Conservation (phyloP, 306 rosid genomes). For the Pyrus communis region DNA sequence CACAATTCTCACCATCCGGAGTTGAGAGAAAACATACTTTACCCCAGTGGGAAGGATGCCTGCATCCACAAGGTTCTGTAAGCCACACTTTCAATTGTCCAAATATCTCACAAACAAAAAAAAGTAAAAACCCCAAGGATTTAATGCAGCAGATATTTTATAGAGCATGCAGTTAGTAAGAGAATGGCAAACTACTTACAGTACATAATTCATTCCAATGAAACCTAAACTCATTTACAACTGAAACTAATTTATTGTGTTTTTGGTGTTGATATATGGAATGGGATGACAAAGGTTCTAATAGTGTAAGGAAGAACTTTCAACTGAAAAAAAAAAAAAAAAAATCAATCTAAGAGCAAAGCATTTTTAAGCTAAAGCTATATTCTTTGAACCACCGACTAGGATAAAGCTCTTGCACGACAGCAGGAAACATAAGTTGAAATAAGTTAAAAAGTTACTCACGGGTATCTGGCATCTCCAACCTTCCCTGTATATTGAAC, state of each 20-base stretch:
- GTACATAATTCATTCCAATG: background rate
- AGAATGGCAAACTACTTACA: background rate
- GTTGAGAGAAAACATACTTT: conserved; percentile 93
- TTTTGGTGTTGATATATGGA: background rate
- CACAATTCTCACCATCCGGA: conserved; percentile 98
- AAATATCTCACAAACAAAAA: conserved; percentile 2
- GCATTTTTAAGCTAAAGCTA: background rate
- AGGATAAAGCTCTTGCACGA: background rate
- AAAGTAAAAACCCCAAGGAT: background rate
- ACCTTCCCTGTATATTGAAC: conserved; percentile 90
- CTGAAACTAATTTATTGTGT: background rate
- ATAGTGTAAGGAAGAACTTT: background rate
- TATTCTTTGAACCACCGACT: background rate
- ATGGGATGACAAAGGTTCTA: background rate
- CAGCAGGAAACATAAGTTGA: conserved; percentile 2
- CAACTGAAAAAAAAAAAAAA: background rate
- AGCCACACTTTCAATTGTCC: conserved; percentile 2
- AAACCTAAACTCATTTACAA: background rate
- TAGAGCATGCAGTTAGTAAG: background rate
- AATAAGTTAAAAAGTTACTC: conserved; percentile 32
- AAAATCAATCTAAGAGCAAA: background rate
- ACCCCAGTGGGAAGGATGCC: conserved; percentile 99
- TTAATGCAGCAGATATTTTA: background rate
- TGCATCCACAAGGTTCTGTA: conserved; percentile 37
- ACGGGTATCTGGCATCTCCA: conserved; percentile 99